Evolutionary conservation across 2,329 filamentous ascomycete genomes (phyloP).

Genomic region (Scleromitrula shiraiana): DNA sequence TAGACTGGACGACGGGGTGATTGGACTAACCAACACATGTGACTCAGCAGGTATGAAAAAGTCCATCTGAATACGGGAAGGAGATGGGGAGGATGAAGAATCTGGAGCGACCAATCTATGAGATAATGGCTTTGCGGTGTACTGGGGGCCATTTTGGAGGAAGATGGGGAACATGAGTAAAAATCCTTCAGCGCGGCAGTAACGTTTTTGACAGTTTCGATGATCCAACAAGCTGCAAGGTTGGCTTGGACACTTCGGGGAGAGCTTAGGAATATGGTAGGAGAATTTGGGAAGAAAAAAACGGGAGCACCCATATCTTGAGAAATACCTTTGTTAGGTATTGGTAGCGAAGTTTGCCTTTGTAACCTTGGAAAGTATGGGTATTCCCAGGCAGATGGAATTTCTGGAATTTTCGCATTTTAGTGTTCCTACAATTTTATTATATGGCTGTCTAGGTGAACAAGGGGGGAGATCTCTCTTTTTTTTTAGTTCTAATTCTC

Average conservation of each 20-base stretch:
- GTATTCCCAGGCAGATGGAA: neutral
- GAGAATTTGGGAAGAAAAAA: neutral
- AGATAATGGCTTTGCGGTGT: neutral
- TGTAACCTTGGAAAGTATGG: too few species aligned
- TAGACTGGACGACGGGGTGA: conserved; percentile 12
- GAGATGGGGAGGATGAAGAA: neutral
- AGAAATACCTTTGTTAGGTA: too few species aligned
- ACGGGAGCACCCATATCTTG: too few species aligned
- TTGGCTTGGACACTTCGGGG: too few species aligned
- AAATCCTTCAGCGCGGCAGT: conserved; percentile 5
- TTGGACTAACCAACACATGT: conserved; percentile 16
- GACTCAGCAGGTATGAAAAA: conserved; percentile 11
- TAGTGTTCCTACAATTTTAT: neutral
- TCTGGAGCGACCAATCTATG: conserved; percentile 1
- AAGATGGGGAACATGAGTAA: neutral
- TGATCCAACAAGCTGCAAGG: neutral
- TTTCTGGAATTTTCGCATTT: neutral
- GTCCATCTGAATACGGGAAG: conserved; percentile 1
- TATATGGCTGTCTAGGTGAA: neutral
- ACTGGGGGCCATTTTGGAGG: conserved; percentile 5
- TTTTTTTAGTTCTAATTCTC: neutral
- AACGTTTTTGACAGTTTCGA: neutral
- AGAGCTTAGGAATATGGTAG: neutral
- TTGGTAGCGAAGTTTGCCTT: neutral
- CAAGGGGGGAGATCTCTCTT: neutral